Conservation (phyloP, 768 basidiomycete genomes). For the Leucosporidium scottii region DNA sequence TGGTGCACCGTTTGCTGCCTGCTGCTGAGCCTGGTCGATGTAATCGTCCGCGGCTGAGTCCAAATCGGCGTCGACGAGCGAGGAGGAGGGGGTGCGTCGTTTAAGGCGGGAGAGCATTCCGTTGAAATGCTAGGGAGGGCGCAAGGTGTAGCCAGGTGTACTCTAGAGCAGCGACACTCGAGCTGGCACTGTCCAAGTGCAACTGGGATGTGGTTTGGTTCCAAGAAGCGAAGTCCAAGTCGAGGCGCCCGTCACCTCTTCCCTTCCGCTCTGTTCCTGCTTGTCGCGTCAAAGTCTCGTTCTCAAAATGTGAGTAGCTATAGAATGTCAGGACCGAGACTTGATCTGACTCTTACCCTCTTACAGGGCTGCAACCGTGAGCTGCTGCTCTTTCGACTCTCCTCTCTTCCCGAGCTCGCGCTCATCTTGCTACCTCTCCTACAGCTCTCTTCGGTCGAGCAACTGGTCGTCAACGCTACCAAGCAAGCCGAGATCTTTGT, state of each 20-base stretch:
- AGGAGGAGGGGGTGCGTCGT: slow-evolving; percentile 12
- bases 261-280: neutral
- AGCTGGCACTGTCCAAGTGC: neutral
- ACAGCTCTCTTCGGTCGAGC: neutral
- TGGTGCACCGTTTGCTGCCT: neutral
- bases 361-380: neutral
- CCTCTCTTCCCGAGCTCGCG: neutral
- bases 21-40: neutral
- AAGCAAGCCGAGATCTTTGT: neutral
- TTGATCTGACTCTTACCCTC: no score
- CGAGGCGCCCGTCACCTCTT: neutral
- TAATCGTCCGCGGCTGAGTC: neutral
- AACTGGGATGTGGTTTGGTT: neutral
- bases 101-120: slow-evolving; percentile 19
- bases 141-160: neutral
- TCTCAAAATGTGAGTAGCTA: neutral
- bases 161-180: neutral
- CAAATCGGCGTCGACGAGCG: neutral
- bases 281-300: neutral
- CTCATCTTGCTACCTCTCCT: neutral
- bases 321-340: no score
- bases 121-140: neutral
- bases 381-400: neutral
- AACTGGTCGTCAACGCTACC: neutral
- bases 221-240: neutral